Base-by-base conservation (phyloP, 371 early-diverging fungal genomes). In the Paraphysoderma sedebokerense region DNA sequence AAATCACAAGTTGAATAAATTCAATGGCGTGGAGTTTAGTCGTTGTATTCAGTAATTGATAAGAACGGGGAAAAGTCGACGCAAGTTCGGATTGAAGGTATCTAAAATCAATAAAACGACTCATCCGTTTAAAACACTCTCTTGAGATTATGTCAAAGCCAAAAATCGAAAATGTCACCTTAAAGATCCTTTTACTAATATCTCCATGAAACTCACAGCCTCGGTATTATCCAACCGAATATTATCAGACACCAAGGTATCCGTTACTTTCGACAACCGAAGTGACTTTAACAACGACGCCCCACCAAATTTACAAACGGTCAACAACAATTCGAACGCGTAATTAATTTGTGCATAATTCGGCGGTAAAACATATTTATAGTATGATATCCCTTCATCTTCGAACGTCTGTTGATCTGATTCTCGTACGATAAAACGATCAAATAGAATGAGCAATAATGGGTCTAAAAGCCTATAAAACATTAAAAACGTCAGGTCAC, bases 321-420 rank as follows among this genome's bases (percentile, higher is more conserved):
- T 61, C 8, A 61, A 44, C 23, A 85, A 49, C 0, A 73, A 70
- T 12, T 69, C 65, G 48, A 81, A 68, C 35, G 77, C 68, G 46
- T 82, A 81, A 35, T 76, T 68, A 8, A 79, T 64, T 40, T 74
- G 73, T 1, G 70, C 79, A 38, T 68, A 69, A 48, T 82, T 79
- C 57, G 81, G 79, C 5, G 77, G 66, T 11, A 69, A 60, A 39
- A 65, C 33, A 46, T 81, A 82, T 7, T 70, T 48, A 48, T 52
- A 61, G 54, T 62, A 65, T 51, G 29, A 57, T 26, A 51, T 68
- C 49, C 51, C 51, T 26, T 69, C 66, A 48, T 65, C 65, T 31
- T 65, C 63, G 6, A 77, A 53, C 5, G 48, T 46, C n/a, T 63
- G 41, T 45, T 61, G 59, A 0, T 58, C 47, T 15, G 52, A 33